Evolutionary conservation across 345 rosid species (phyloP).

Genomic region (Gossypioides kirkii): DNA sequence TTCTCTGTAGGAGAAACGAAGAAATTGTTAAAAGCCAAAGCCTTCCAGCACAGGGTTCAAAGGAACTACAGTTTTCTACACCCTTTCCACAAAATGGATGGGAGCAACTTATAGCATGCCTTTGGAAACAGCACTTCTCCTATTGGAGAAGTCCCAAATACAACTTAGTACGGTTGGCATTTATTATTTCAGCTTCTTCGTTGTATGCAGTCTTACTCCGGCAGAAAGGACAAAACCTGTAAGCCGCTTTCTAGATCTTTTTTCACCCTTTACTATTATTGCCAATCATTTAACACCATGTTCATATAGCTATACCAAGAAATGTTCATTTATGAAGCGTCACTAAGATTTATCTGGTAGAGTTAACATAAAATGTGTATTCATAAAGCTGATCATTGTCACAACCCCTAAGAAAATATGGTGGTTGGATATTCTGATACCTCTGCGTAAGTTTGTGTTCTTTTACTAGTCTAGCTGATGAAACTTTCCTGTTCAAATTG

Average conservation of each 20-base stretch:
- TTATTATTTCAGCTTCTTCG: constrained; percentile 23
- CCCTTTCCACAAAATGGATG: constrained; percentile 34
- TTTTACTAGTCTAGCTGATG: not conserved
- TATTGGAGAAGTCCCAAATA: constrained; percentile 58
- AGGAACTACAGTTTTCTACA: constrained; percentile 25
- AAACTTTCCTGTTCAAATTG: too few relatives aligned
- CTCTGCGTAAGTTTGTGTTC: not conserved
- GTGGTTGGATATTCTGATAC: not conserved
- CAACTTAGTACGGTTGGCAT: constrained; percentile 33
- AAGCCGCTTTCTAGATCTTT: not conserved
- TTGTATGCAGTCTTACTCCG: constrained; percentile 42
- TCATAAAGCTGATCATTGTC: not conserved
- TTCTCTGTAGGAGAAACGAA: constrained; percentile 13
- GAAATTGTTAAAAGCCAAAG: constrained; percentile 23
- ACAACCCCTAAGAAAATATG: not conserved
- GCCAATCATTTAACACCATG: not conserved
- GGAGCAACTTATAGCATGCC: constrained; percentile 50
- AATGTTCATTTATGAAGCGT: not conserved
- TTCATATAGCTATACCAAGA: not conserved
- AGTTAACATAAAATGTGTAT: not conserved
- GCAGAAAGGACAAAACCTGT: constrained; percentile 51
- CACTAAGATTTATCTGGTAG: not conserved
- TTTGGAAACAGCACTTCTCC: constrained; percentile 55
- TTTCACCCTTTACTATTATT: not conserved
- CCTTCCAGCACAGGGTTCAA: constrained; percentile 20